Evolutionary conservation across 768 basidiomycete species (phyloP), one percentile per base, ranked within the genome.

Genomic region (Trametes punicea): DNA sequence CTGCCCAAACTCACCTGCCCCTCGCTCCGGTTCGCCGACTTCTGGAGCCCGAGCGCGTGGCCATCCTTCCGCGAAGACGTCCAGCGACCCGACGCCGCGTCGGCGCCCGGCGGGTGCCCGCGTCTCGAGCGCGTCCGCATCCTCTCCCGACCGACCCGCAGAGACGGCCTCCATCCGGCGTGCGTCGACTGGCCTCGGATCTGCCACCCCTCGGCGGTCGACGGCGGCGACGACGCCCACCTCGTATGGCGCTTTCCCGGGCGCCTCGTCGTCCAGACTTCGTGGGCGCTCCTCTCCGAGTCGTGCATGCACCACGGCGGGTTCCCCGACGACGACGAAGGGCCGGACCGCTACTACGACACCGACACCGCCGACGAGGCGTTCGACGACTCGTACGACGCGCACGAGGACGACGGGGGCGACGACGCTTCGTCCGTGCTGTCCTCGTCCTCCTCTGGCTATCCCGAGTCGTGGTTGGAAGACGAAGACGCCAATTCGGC

Each of bases 231-330:
- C 2, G 34, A 15, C 26, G 44, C 9, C 21, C 44, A 31, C 27
- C 36, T n/a, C 23, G 7, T 38, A 13, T 46, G 44, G 49, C 42
- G 36, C 20, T 51, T 57, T 9, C 50, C 49, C 13, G 49, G 15
- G 7, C 18, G 21, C 8, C 27, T 29, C 23, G 44, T 46, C 36
- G 34, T 57, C 26, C 56, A 57, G 49, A 51, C 49, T 15, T 23
- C 42, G 42, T 51, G 50, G 56, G 27, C 31, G 13, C 33, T 57
- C n/a, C n/a, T n/a, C n/a, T n/a, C n/a, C n/a, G n/a, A n/a, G n/a
- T n/a, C n/a, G n/a, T n/a, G n/a, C n/a, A n/a, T n/a, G n/a, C n/a
- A n/a, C n/a, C n/a, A n/a, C n/a, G n/a, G n/a, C n/a, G n/a, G n/a
- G 13, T 39, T 51, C 20, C 11, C 20, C 36, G 44, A 57, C 33